Percentiles rank a stretch among this genome's conserved stretches.
Evolutionary conservation across 148 eudicot genomes (phyloP).

Genomic region (Persicaria tinctoria): DNA sequence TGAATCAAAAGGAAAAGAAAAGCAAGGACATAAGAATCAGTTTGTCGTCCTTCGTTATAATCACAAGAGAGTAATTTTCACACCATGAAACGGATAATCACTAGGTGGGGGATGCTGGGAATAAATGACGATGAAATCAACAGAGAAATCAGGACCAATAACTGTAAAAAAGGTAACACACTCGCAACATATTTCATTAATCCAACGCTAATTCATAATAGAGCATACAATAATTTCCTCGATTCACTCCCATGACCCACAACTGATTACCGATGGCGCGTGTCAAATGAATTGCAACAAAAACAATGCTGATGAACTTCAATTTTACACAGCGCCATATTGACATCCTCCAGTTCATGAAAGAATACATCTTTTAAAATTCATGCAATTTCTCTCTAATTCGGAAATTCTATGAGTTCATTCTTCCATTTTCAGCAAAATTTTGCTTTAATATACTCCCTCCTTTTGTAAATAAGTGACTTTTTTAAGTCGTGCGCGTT

Average conservation of each 20-base stretch:
- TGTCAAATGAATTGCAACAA: background rate
- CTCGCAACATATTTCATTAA: background rate
- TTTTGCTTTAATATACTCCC: background rate
- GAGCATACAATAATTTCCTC: background rate
- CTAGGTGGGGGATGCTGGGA: background rate
- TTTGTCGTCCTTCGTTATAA: background rate
- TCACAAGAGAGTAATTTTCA: background rate
- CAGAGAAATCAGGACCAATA: background rate
- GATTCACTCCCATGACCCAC: background rate
- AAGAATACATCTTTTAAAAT: background rate
- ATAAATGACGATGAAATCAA: background rate
- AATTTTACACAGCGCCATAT: background rate
- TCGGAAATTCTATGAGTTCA: background rate
- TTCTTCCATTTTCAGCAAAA: background rate
- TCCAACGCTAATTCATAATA: background rate
- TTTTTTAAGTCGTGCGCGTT: no score
- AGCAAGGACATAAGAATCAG: background rate
- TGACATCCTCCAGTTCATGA: background rate
- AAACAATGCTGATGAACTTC: background rate
- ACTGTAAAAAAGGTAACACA: background rate
- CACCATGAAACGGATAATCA: background rate
- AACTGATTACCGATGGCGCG: background rate
- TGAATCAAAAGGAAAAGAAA: slow-evolving; percentile 7
- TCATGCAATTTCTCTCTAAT: background rate
- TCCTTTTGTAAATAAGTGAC: no score